Base-by-base conservation (phyloP, 441 rosid species). In the Populus hybrid region DNA sequence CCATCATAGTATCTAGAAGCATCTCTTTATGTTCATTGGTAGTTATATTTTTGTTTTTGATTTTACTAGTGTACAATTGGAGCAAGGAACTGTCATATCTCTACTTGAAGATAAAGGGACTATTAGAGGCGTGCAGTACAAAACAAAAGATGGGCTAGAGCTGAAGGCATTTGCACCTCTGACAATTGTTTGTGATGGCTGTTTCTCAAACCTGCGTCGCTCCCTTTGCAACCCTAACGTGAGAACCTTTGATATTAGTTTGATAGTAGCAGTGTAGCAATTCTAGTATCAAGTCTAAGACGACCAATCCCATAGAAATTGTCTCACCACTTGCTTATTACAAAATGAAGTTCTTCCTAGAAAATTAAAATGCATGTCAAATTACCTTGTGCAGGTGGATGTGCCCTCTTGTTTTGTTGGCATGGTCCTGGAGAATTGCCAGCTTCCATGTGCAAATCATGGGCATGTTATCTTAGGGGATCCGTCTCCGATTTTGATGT, bases 341-440 rank as follows among this genome's bases (percentile, higher is more conserved):
- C 21, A 53, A 53, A 35, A 36, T 73, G 5, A 57, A 65, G n/a
- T 28, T 9, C 24, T 76, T 63, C 8, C 8, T 70, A 7, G 18
- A 23, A 24, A 36, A 38, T 67, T 80, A 66, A 21, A 65, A 23
- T 32, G 6, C 4, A 12, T 28, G 36, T 69, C 34, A 59, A 19
- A 28, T 66, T 28, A 67, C 66, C 24, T 35, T 73, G 42, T 76
- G 68, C 89, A 92, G 95, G 97, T 94, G 18, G 98, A 92, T 73
- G 88, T 91, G 74, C 97, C 95, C 7, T 92, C 98, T 76, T 92
- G 91, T 80, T 94, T 94, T 79, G 98, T 92, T 66, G 97, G 97
- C 38, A 83, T 94, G 88, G 82, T 94, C 14, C 74, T 94, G 46
- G 95, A 94, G 84, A 91, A 94, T 75, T 88, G 97, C 81, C 59